A percentile compares a stretch with the other conserved stretches of the same genome.
phyloP scores from a whole-genome alignment of 1,284 basidiomycete species.

The Ceraceosorus guamensis region DNA sequence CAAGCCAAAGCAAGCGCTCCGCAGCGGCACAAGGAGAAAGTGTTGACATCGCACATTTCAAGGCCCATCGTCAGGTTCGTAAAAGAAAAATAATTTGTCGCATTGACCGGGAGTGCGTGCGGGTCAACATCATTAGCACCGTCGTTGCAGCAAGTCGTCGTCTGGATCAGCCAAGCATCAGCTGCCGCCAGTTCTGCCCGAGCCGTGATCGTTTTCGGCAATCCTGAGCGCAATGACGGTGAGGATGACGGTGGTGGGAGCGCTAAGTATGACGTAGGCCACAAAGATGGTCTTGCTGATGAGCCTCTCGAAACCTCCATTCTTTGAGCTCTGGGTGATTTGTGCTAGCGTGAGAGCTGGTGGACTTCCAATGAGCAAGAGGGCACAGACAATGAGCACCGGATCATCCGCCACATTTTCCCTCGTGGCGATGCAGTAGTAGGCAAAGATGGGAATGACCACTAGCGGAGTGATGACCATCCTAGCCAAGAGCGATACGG shows the following conservation, averaged over 20 bases:
- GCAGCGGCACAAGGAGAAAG: no score
- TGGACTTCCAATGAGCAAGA: constrained; percentile 67
- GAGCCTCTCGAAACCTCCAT: constrained; percentile 81
- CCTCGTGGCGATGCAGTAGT: constrained; percentile 20
- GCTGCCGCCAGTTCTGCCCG: no score
- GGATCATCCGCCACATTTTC: constrained; percentile 54
- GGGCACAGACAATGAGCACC: constrained; percentile 72
- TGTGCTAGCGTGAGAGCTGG: constrained; percentile 59
- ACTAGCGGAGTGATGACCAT: constrained; percentile 80
- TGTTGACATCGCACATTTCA: no score
- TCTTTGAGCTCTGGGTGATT: constrained; percentile 73
- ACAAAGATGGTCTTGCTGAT: constrained; percentile 57
- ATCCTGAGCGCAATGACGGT: constrained; percentile 38
- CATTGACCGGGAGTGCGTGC: no score
- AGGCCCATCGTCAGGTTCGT: no score
- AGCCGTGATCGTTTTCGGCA: constrained; percentile 21
- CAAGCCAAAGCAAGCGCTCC: no score
- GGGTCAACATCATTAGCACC: no score
- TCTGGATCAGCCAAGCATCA: no score
- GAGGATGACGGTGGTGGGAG: constrained; percentile 39
- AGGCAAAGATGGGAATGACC: constrained; percentile 51
- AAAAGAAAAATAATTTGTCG: no score
- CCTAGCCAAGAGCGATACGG: constrained; percentile 66
- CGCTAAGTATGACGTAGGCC: constrained; percentile 37
- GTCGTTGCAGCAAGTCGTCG: no score